A percentile compares a stretch with the other conserved stretches of the same genome.
Conservation (phyloP, 2,329 filamentous ascomycete species). For the Nemania sp. region DNA sequence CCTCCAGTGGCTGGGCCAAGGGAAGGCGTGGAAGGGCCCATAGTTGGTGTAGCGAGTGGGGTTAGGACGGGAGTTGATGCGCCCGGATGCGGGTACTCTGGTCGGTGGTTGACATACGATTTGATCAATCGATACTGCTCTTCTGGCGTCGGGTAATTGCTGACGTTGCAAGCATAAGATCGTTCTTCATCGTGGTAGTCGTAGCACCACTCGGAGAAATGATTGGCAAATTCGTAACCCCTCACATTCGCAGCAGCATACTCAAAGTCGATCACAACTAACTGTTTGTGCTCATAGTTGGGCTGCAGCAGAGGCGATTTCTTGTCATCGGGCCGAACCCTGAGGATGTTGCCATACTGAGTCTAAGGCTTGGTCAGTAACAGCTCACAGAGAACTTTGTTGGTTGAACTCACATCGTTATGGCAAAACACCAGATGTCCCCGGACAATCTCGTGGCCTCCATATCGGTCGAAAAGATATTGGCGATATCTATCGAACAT, state of each 20-base stretch:
- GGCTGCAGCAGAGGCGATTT: conserved; percentile 87
- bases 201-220: conserved; percentile 98
- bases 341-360: conserved; percentile 97
- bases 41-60: conserved; percentile 47
- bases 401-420: conserved; percentile 73
- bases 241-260: conserved; percentile 88
- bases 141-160: conserved; percentile 73
- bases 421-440: conserved; percentile 90
- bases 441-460: conserved; percentile 66
- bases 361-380: conserved; percentile 61
- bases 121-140: conserved; percentile 85
- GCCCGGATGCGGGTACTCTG: conserved; percentile 61
- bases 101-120: conserved; percentile 82
- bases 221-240: conserved; percentile 93
- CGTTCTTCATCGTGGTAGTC: conserved; percentile 80
- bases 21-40: conserved; percentile 40
- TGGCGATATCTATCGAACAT: conserved; percentile 76
- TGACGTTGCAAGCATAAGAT: conserved; percentile 69
- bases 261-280: conserved; percentile 97
- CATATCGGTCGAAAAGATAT: conserved; percentile 74
- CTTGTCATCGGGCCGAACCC: conserved; percentile 66
- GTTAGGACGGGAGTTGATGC: conserved; percentile 54
- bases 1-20: conserved; percentile 40
- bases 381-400: background rate
- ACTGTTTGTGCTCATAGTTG: conserved; percentile 91